These are phyloP conservation scores for Russula sp. DNA, from an alignment of 768 basidiomycete species.

Conservation along the genomic window DNA sequence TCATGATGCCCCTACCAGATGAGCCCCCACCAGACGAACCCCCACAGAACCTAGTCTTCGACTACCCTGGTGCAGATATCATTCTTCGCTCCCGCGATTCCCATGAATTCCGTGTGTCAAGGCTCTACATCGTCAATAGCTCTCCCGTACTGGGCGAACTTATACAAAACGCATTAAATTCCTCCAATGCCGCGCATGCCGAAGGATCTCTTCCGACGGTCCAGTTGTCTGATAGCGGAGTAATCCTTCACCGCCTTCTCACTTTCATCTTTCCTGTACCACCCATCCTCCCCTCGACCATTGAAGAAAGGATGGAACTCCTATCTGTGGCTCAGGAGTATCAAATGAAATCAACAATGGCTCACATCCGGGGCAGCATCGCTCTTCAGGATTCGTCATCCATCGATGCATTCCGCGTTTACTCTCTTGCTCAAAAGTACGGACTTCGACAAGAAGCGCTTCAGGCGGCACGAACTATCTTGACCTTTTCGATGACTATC, in stretches of 20 bases:
- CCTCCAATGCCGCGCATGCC: background rate
- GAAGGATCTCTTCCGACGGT: background rate
- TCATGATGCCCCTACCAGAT: no score
- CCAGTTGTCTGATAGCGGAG: background rate
- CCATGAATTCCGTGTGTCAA: background rate
- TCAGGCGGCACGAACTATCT: background rate
- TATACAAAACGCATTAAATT: conserved; percentile 45
- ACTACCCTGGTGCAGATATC: background rate
- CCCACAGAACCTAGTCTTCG: background rate
- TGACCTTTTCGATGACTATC: background rate
- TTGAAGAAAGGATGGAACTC: conserved; percentile 1
- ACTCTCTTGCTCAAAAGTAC: conserved; percentile 1
- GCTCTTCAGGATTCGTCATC: background rate
- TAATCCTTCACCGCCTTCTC: conserved; percentile 2
- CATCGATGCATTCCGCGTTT: background rate
- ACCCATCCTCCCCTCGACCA: background rate
- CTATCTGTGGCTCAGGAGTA: conserved; percentile 7
- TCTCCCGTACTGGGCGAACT: background rate
- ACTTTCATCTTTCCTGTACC: conserved; percentile 8
- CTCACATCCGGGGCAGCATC: background rate
- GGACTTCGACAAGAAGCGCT: background rate
- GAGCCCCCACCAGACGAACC: no score
- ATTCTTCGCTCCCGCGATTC: background rate
- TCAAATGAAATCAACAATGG: background rate
- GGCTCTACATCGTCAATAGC: background rate